Evolutionary conservation across 108 stramenopile genomes (phyloP).

Genomic region (Pseudonitzschia pungens): DNA sequence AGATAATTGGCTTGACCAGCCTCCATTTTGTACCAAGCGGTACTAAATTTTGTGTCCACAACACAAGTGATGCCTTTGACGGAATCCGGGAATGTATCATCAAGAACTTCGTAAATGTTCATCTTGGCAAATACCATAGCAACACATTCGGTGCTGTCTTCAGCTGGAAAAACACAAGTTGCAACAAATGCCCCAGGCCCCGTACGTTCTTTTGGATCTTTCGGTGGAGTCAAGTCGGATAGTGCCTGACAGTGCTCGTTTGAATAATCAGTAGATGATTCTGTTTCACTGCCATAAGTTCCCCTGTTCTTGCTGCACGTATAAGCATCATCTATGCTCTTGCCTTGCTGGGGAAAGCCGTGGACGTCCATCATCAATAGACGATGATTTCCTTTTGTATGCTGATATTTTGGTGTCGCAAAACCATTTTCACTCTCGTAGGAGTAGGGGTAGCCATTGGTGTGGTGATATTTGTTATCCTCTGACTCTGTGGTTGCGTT

Average conservation of each 20-base stretch:
- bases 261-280: neutral
- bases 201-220: neutral
- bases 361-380: constrained; percentile 2
- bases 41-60: neutral
- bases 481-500: neutral
- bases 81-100: neutral
- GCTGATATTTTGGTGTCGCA: neutral
- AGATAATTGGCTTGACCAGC: neutral
- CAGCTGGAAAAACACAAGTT: neutral
- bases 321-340: neutral
- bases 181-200: neutral
- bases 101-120: neutral
- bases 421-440: neutral
- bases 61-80: neutral
- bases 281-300: neutral
- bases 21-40: neutral
- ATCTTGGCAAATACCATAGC: neutral
- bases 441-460: neutral
- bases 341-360: neutral
- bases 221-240: neutral
- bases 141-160: neutral
- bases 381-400: neutral
- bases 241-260: constrained; percentile 4
- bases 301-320: neutral
- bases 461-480: neutral